Conservation (phyloP, 306 rosid genomes). For the Comarum palustre region DNA sequence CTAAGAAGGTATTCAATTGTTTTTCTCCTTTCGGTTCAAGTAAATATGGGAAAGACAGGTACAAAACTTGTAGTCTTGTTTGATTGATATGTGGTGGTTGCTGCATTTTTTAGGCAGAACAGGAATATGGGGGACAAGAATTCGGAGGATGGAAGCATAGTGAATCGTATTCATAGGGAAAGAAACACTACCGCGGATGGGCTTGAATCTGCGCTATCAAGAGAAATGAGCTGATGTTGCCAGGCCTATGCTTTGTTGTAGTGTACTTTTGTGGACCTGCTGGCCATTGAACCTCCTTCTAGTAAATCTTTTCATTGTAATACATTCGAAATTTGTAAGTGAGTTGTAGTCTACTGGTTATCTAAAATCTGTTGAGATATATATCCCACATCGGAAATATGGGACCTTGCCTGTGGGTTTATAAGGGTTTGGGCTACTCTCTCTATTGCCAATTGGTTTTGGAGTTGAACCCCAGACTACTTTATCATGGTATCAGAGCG, state of each 20-base stretch:
- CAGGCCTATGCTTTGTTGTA: neutral
- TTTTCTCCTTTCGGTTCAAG: neutral
- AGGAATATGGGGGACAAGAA: slow-evolving; percentile 25
- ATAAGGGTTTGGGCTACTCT: too few relatives aligned
- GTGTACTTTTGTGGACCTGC: neutral
- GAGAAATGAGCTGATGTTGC: slow-evolving; percentile 1
- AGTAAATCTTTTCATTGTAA: neutral
- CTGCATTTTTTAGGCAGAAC: slow-evolving; percentile 46
- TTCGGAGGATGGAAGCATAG: slow-evolving; percentile 81
- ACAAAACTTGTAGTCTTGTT: neutral
- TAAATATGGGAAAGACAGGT: neutral
- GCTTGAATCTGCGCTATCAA: neutral
- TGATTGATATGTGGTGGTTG: slow-evolving; percentile 18
- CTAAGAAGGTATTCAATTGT: slow-evolving; percentile 37
- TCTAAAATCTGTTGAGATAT: too few relatives aligned
- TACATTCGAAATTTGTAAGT: neutral
- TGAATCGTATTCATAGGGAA: neutral
- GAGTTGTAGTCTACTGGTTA: too few relatives aligned
- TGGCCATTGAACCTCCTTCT: neutral
- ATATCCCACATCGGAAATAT: too few relatives aligned
- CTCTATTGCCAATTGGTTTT: too few relatives aligned
- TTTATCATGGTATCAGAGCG: too few relatives aligned
- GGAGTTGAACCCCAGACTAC: too few relatives aligned
- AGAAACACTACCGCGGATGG: neutral
- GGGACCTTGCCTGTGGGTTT: too few relatives aligned